These are phyloP conservation scores for Periglandula ipomoeae DNA, from an alignment of 2,329 filamentous ascomycete genomes.

Conservation along the genomic window DNA sequence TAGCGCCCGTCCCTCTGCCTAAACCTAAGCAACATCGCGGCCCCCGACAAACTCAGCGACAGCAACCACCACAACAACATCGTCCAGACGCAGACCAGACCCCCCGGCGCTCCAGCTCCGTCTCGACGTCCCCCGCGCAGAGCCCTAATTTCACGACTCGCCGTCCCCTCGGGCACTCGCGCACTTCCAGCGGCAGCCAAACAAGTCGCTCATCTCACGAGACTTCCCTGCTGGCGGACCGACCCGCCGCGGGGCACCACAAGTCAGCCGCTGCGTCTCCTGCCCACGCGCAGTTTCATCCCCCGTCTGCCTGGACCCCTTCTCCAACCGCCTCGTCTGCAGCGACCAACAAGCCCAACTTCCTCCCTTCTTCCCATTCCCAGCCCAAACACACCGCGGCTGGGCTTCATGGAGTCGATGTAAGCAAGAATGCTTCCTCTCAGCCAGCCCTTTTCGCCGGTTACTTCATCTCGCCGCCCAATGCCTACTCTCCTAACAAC, in stretches of 20 bases:
- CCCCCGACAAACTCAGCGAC: not conserved
- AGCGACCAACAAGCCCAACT: slow-evolving; percentile 3
- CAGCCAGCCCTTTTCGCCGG: not conserved
- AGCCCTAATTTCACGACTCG: slow-evolving; percentile 3
- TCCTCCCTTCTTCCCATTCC: slow-evolving; percentile 1
- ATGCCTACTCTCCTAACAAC: slow-evolving; percentile 8
- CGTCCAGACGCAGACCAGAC: not conserved
- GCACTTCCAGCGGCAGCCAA: slow-evolving; percentile 23
- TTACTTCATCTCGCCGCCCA: not conserved
- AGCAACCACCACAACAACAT: slow-evolving; percentile 9
- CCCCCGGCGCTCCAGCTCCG: not conserved
- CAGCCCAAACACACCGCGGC: slow-evolving; percentile 6
- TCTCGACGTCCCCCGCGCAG: not conserved
- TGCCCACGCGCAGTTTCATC: not conserved
- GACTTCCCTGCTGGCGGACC: slow-evolving; percentile 16
- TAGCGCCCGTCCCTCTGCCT: slow-evolving; percentile 18
- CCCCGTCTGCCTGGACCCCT: not conserved
- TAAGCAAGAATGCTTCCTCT: slow-evolving; percentile 4
- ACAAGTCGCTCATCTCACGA: slow-evolving; percentile 16
- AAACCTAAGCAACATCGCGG: slow-evolving; percentile 10
- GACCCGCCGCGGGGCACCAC: slow-evolving; percentile 17
- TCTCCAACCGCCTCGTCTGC: not conserved
- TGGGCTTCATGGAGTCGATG: slow-evolving; percentile 8
- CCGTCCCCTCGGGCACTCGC: slow-evolving; percentile 15
- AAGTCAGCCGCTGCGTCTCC: slow-evolving; percentile 7